Percentiles rank a stretch among this genome's conserved stretches.
These are phyloP conservation scores for Fremontodendron californicum DNA, from an alignment of 345 rosid species.

Conservation along the genomic window DNA sequence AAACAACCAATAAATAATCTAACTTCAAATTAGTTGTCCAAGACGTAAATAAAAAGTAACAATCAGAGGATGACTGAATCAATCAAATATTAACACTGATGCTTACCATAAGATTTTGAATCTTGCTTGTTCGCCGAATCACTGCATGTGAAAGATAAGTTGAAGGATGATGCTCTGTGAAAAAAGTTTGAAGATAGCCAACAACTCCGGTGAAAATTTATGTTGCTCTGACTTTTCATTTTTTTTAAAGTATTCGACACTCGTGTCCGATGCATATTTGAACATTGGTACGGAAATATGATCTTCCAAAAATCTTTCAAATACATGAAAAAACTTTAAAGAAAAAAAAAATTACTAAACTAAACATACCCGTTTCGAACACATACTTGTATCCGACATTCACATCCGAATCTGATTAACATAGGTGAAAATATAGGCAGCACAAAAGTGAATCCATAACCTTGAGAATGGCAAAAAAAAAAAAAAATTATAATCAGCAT, in stretches of 20 bases:
- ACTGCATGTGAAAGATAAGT: constrained; percentile 71
- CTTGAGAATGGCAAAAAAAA: constrained; percentile 53
- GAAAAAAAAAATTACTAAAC: no score
- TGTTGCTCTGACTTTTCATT: no score
- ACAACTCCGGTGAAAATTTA: no score
- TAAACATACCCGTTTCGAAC: no score
- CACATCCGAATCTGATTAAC: no score
- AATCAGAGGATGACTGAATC: neutral
- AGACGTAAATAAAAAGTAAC: neutral
- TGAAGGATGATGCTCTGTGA: constrained; percentile 74
- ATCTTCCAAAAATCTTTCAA: no score
- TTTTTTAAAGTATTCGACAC: no score
- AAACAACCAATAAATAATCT: neutral
- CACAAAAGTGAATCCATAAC: constrained; percentile 93
- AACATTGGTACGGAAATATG: no score
- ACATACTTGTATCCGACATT: no score
- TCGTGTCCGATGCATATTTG: no score
- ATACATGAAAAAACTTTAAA: no score
- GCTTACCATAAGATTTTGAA: constrained; percentile 64
- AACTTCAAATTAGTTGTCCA: neutral
- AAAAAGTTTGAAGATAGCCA: constrained; percentile 69
- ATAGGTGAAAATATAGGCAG: constrained; percentile 79
- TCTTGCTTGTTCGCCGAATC: constrained; percentile 57
- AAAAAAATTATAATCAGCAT: constrained; percentile 31
- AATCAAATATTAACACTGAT: neutral